Conservation (phyloP, 306 rosid species). For the Rubus parviflorus region DNA sequence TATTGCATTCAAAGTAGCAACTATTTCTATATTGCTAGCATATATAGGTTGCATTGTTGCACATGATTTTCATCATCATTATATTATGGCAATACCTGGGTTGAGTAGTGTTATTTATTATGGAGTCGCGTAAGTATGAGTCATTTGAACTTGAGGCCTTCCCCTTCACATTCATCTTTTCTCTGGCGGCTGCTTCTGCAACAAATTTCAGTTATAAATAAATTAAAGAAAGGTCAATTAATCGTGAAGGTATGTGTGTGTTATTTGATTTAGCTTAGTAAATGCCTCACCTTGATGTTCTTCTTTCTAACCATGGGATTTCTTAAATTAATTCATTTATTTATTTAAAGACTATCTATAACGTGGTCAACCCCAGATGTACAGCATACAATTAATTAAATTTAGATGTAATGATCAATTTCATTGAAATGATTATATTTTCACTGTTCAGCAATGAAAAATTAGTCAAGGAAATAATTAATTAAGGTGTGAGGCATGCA, state of each 20-base stretch:
- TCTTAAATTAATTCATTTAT: background rate
- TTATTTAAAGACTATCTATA: background rate
- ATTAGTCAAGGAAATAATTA: no score
- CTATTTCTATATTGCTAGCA: background rate
- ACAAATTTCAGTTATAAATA: background rate
- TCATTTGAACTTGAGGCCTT: slow-evolving; percentile 11
- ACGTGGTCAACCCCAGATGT: background rate
- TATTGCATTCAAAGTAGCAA: no score
- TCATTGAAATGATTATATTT: no score
- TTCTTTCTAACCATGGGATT: background rate
- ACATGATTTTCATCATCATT: background rate
- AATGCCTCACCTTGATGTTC: background rate
- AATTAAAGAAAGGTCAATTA: background rate
- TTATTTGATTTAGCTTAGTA: background rate
- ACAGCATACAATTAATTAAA: no score
- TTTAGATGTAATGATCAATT: background rate
- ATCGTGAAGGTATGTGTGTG: background rate
- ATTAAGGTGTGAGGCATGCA: background rate
- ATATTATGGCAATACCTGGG: slow-evolving; percentile 13
- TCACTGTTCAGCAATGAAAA: background rate
- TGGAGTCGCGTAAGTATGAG: slow-evolving; percentile 10
- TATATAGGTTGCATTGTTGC: background rate
- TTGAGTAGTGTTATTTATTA: background rate
- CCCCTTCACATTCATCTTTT: slow-evolving; percentile 23
- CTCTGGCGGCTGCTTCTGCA: slow-evolving; percentile 34